Evolutionary conservation across 225 moss, liverwort and hornwort genomes (phyloP), one percentile per base, ranked within the genome.

Genomic region (Climacium dendroides): DNA sequence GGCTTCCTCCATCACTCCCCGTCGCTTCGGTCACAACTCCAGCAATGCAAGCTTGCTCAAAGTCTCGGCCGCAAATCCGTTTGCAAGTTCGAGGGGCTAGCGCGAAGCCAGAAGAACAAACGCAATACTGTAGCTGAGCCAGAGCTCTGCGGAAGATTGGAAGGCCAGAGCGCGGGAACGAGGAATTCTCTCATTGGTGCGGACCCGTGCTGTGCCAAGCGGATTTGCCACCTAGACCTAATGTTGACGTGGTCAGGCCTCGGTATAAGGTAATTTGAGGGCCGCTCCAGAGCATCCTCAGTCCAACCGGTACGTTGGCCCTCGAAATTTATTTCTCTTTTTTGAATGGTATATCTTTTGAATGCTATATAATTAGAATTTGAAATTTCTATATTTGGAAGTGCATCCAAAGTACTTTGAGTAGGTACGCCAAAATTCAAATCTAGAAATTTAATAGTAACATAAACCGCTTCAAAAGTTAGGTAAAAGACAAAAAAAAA

Each of bases 1-100:
- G 83, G 95, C 95, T 83, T 97, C 97, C 78, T 96, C 96, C 97
- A 97, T 97, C 9, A 55, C 89, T 78, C 35, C 22, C 69, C 26
- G 52, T 78, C 71, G 87, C 72, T 60, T 16, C 50, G 34, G 26
- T 64, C 53, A 77, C 30, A 11, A 41, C 39, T 77, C 60, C 53
- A 8, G 28, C 77, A 85, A 64, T 69, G 52, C 73, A 22, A 81
- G 50, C 87, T 81, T 28, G 35, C 69, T 28, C 34, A 11, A 39
- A 29, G 20, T 26, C 29, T 48, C 19, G 14, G 20, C 69, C 86
- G 20, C 86, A 79, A 77, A 59, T 79, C 60, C 45, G 78, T 28
- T 24, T 10, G 47, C 20, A 66, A 58, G 18, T 43, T 41, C 8
- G 57, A 7, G 45, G 45, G 11, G 43, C 58, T 72, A 15, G 58